Conservation (phyloP, 345 rosid species). For the Hibiscus syriacus region DNA sequence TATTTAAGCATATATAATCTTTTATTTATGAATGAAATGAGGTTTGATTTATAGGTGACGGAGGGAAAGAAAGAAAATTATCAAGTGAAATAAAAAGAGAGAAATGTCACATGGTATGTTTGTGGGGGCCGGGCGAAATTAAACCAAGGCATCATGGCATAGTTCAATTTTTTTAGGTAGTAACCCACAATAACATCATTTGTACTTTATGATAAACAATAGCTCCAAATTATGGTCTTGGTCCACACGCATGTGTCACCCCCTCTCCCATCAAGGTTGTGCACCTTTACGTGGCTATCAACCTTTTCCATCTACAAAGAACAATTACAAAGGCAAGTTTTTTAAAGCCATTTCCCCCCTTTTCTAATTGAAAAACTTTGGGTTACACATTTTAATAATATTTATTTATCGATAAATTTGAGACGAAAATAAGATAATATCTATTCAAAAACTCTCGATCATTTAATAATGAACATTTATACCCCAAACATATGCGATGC, state of each 20-base stretch:
- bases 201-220: conserved; percentile 19
- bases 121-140: conserved; percentile 1
- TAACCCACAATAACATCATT: conserved; percentile 15
- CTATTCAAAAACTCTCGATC: too few species aligned
- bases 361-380: background rate
- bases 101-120: conserved; percentile 38
- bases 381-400: background rate
- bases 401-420: too few species aligned
- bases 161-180: background rate
- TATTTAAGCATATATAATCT: too few species aligned
- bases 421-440: too few species aligned
- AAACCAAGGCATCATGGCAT: conserved; percentile 13
- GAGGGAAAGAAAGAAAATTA: background rate
- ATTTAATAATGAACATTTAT: too few species aligned
- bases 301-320: background rate
- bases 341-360: background rate
- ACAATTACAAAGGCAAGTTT: conserved; percentile 10
- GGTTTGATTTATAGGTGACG: too few species aligned
- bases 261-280: conserved; percentile 2
- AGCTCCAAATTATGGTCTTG: conserved; percentile 22
- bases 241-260: conserved; percentile 30
- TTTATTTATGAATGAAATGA: too few species aligned
- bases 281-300: conserved; percentile 13
- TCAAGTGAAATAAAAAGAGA: background rate
- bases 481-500: too few species aligned